Evolutionary conservation across 352 stramenopile genomes (phyloP).

Genomic region (Aphanomyces astaci): DNA sequence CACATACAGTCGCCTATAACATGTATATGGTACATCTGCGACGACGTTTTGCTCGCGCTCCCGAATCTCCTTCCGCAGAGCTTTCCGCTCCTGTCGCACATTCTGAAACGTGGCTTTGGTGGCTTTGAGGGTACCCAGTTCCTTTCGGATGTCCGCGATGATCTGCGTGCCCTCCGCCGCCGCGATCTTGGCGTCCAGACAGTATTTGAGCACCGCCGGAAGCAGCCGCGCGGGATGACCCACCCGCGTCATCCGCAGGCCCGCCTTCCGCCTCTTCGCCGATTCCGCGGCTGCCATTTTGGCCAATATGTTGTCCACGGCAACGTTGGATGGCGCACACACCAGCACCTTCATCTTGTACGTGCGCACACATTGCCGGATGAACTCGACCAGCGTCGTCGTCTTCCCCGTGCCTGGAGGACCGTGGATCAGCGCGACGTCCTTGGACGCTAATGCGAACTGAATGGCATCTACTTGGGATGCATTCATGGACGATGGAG

Average conservation of each 20-base stretch:
- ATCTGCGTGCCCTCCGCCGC: constrained; percentile 92
- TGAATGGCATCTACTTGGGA: constrained; percentile 70
- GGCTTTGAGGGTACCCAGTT: constrained; percentile 68
- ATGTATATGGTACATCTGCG: constrained; percentile 57
- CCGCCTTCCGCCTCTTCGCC: constrained; percentile 13
- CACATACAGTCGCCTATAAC: too few relatives aligned
- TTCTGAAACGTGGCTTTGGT: constrained; percentile 44
- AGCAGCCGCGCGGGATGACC: constrained; percentile 94
- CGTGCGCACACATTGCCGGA: constrained; percentile 85
- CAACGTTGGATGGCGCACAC: constrained; percentile 96
- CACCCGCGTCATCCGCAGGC: constrained; percentile 62
- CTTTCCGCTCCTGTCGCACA: constrained; percentile 77
- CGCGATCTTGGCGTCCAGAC: constrained; percentile 90
- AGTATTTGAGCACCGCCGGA: constrained; percentile 86
- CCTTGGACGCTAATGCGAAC: constrained; percentile 76
- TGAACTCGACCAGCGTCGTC: constrained; percentile 95
- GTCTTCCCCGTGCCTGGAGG: constrained; percentile 94
- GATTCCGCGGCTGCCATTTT: constrained; percentile 58
- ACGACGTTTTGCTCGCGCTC: constrained; percentile 91
- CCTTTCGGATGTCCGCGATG: constrained; percentile 90
- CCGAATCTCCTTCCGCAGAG: constrained; percentile 92
- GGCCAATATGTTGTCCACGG: constrained; percentile 97
- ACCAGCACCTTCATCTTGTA: constrained; percentile 90
- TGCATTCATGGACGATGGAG: constrained; percentile 47
- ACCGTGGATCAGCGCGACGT: constrained; percentile 88